A percentile compares a stretch with the other conserved stretches of the same genome.
Evolutionary conservation across 768 basidiomycete genomes (phyloP).

Genomic region (Phylloporus sp.): DNA sequence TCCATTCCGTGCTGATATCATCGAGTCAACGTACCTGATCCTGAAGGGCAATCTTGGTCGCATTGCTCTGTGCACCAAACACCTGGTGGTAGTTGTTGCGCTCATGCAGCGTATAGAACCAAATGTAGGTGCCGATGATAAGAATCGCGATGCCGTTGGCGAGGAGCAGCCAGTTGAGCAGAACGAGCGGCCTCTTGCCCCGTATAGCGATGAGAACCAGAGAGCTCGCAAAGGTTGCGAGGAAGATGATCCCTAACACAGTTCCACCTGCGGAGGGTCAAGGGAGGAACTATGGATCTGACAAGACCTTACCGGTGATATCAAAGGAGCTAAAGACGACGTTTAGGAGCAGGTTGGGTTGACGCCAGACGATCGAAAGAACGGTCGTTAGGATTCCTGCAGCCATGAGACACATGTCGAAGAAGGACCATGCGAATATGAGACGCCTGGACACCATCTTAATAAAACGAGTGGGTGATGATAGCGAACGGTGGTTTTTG

Average conservation of each 20-base stretch:
- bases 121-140: constrained; percentile 67
- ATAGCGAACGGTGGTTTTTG: constrained; percentile 7
- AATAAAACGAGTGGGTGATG: not conserved
- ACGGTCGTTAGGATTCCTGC: constrained; percentile 63
- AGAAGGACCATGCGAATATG: constrained; percentile 66
- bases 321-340: constrained; percentile 58
- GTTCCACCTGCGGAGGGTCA: constrained; percentile 53
- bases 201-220: constrained; percentile 67
- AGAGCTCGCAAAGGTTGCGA: constrained; percentile 67
- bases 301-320: constrained; percentile 51
- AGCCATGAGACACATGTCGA: constrained; percentile 67
- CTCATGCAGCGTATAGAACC: constrained; percentile 78
- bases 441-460: constrained; percentile 71
- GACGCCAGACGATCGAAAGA: constrained; percentile 69
- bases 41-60: constrained; percentile 58
- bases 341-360: constrained; percentile 67
- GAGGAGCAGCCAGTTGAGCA: constrained; percentile 75
- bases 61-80: constrained; percentile 47
- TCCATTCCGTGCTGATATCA: not conserved
- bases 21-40: constrained; percentile 51
- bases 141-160: constrained; percentile 58
- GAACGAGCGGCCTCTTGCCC: constrained; percentile 64
- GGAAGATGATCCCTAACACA: constrained; percentile 60
- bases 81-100: constrained; percentile 59
- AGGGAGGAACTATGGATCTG: not conserved